Conservation (phyloP, 225 moss, liverwort and hornwort species). For the Lunularia cruciata region DNA sequence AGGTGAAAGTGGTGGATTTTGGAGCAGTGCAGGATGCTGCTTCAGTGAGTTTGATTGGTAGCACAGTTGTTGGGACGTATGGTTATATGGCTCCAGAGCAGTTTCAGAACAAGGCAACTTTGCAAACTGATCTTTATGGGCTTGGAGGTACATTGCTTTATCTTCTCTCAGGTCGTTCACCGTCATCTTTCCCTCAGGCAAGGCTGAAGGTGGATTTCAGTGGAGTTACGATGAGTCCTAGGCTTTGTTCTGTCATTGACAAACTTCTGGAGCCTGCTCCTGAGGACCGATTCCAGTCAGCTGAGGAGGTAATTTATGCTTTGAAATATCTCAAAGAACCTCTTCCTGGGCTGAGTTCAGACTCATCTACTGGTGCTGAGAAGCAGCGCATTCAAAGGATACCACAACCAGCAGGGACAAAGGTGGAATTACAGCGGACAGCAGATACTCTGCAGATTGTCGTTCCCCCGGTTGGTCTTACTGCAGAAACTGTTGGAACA, state of each 20-base stretch:
- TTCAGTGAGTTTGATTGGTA: slow-evolving; percentile 75
- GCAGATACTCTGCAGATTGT: slow-evolving; percentile 52
- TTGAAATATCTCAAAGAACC: slow-evolving; percentile 36
- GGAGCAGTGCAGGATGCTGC: slow-evolving; percentile 96
- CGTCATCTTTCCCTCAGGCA: slow-evolving; percentile 79
- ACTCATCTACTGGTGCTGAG: slow-evolving; percentile 10
- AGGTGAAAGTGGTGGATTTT: slow-evolving; percentile 92
- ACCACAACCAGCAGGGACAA: slow-evolving; percentile 56
- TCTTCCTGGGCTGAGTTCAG: neutral
- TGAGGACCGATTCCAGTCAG: slow-evolving; percentile 91
- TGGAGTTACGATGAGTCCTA: slow-evolving; percentile 54
- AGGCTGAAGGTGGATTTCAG: slow-evolving; percentile 88
- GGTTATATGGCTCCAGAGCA: slow-evolving; percentile 99
- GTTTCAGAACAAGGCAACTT: slow-evolving; percentile 91
- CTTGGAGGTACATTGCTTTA: slow-evolving; percentile 89
- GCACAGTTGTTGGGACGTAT: slow-evolving; percentile 95
- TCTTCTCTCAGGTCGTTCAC: slow-evolving; percentile 74
- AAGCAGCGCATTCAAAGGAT: slow-evolving; percentile 24
- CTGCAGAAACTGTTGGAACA: slow-evolving; percentile 60
- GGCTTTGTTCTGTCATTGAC: slow-evolving; percentile 64
- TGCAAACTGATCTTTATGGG: slow-evolving; percentile 93
- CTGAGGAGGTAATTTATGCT: slow-evolving; percentile 51
- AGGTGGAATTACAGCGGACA: slow-evolving; percentile 62
- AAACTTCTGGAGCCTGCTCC: slow-evolving; percentile 90
- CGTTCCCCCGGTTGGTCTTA: slow-evolving; percentile 80